Base-by-base conservation (phyloP, 1,284 basidiomycete genomes). In the Ceratobasidium papillatum region DNA sequence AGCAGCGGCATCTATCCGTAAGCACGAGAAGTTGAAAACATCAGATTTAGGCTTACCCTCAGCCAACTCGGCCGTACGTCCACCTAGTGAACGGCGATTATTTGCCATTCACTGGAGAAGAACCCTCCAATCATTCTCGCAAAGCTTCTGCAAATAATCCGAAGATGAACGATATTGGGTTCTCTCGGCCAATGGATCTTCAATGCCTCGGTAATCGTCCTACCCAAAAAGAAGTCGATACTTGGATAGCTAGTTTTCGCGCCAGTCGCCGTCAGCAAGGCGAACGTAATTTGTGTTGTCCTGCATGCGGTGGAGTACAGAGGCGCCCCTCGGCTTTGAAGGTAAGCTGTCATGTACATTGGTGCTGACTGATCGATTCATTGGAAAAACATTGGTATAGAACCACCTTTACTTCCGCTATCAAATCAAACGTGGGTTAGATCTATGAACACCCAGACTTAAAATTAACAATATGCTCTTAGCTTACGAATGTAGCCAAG, bases 401-500 rank as follows among this genome's bases (percentile, higher is more conserved):
- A 41, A 41, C 38, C 14, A 5, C 7, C 5, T 41, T 41, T 63
- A 63, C 43, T 63, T 63, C 61, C 61, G 61, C 3, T 63, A 45
- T 11, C 4, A 34, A 8, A 59, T 59, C 36, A 34, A 36, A 59
- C 58, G 58, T 59, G 47, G n/a, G 61, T 19, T 38, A 19, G 14
- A 63, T n/a, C n/a, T 17, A n/a, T 19, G 25, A 9, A 19, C 14
- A 14, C 3, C 30, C 43, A 3, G 1, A 5, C 41, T 8, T 47
- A 59, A 12, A 22, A 22, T 22, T 59, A 25, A 59, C 19, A 12
- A n/a, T n/a, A 3, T 25, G 1, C 30, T 36, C 3, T 4, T 25
- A 59, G 58, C 58, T 7, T 30, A 59, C 58, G 36, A 59, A n/a
- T 59, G 58, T 30, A 59, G n/a, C 36, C 22, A 59, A 36, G 58